Percentiles rank a stretch among this genome's conserved stretches.
These are phyloP conservation scores for Ziziphus jujuba DNA, from an alignment of 306 rosid genomes.

Conservation along the genomic window DNA sequence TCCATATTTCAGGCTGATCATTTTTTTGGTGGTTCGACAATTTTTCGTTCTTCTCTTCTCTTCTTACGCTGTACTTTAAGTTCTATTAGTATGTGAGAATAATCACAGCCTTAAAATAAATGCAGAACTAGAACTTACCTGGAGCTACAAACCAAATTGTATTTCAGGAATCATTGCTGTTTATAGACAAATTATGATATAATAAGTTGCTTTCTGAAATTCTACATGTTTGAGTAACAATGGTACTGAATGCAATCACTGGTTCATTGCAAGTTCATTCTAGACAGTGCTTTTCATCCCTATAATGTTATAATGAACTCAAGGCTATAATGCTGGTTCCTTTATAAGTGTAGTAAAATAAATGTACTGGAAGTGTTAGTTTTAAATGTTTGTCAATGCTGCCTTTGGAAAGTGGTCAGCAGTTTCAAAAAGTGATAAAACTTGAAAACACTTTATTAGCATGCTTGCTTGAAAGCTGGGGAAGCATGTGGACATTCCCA, in stretches of 20 bases:
- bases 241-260: too few species aligned
- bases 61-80: not conserved
- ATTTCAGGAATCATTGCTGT: not conserved
- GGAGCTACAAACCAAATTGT: not conserved
- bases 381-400: too few species aligned
- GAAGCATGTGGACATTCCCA: not conserved
- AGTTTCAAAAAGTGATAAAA: not conserved
- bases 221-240: too few species aligned
- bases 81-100: not conserved
- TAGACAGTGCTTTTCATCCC: too few species aligned
- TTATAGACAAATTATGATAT: not conserved
- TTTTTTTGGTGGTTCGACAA: not conserved
- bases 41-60: not conserved
- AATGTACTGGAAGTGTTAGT: too few species aligned
- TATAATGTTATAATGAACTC: too few species aligned
- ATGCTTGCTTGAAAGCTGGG: not conserved
- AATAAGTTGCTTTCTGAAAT: not conserved
- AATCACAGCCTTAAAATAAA: not conserved
- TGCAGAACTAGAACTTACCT: not conserved
- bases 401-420: not conserved
- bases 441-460: not conserved
- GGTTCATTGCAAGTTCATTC: too few species aligned
- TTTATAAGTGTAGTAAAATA: too few species aligned
- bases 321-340: too few species aligned
- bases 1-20: conserved; percentile 8